These are phyloP conservation scores for Cyberlindnera nakhonratchasimensis DNA, from an alignment of 805 yeast species.

Conservation along the genomic window DNA sequence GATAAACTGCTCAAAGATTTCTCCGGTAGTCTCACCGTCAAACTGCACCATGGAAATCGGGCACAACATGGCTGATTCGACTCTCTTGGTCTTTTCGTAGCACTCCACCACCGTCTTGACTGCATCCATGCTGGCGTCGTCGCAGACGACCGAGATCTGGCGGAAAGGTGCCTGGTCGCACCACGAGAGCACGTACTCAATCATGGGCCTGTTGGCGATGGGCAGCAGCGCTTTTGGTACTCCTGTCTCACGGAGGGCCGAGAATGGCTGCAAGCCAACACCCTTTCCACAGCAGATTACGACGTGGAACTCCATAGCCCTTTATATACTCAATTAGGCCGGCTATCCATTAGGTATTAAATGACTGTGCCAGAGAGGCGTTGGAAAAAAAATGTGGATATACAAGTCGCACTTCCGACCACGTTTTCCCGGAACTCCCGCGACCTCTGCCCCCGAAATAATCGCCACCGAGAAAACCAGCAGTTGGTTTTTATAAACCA, in stretches of 20 bases:
- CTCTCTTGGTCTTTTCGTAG: slow-evolving; percentile 40
- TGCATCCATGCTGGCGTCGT: slow-evolving; percentile 42
- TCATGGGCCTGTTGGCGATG: slow-evolving; percentile 84
- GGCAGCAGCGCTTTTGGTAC: slow-evolving; percentile 84
- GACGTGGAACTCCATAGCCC: slow-evolving; percentile 88
- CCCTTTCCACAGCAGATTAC: slow-evolving; percentile 89
- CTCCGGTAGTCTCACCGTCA: slow-evolving; percentile 59
- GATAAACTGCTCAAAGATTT: slow-evolving; percentile 48
- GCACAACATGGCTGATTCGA: slow-evolving; percentile 29
- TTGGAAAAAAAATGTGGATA: too few relatives aligned
- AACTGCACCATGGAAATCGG: slow-evolving; percentile 41
- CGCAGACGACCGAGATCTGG: slow-evolving; percentile 61
- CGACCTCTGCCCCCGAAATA: too few relatives aligned
- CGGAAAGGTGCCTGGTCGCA: slow-evolving; percentile 82
- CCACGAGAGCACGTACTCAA: slow-evolving; percentile 88
- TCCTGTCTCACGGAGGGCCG: slow-evolving; percentile 58
- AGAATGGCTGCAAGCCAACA: slow-evolving; percentile 64
- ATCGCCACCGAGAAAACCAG: too few relatives aligned
- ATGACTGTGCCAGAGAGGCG: too few relatives aligned
- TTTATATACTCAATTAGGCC: neutral
- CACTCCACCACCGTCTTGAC: slow-evolving; percentile 47
- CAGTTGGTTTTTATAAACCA: too few relatives aligned
- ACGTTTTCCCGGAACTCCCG: too few relatives aligned
- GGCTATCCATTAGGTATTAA: too few relatives aligned
- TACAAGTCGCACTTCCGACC: too few relatives aligned